Conservation (phyloP, 306 rosid species). For the Lathyrus aphaca region DNA sequence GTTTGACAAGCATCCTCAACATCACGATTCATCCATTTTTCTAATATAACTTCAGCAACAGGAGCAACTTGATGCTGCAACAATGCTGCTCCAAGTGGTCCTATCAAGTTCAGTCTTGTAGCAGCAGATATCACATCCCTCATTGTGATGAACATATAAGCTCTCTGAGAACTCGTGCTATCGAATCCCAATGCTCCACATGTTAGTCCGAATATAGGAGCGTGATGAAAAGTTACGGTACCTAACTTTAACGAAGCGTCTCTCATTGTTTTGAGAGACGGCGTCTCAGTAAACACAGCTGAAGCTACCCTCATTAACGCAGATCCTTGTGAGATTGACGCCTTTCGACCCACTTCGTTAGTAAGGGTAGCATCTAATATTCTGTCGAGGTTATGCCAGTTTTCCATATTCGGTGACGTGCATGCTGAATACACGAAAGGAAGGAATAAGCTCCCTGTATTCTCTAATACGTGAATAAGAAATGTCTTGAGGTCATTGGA, state of each 20-base stretch:
- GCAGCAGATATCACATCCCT: constrained; percentile 88
- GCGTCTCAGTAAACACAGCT: constrained; percentile 59
- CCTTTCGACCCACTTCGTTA: constrained; percentile 82
- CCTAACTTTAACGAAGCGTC: constrained; percentile 50
- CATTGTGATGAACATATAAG: constrained; percentile 79
- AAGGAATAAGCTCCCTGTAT: constrained; percentile 84
- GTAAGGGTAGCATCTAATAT: constrained; percentile 70
- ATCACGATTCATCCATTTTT: constrained; percentile 60
- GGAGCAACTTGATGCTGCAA: constrained; percentile 76
- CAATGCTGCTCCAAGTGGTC: constrained; percentile 81
- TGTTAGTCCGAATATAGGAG: constrained; percentile 75
- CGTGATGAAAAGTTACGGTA: constrained; percentile 68
- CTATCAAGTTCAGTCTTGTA: constrained; percentile 79
- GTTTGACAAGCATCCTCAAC: constrained; percentile 77
- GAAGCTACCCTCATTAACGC: constrained; percentile 89
- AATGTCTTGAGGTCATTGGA: constrained; percentile 68
- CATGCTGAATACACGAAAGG: constrained; percentile 76
- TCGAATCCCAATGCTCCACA: constrained; percentile 78
- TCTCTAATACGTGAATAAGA: constrained; percentile 66
- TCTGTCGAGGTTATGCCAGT: constrained; percentile 65
- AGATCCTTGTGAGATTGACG: constrained; percentile 77
- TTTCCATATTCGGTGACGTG: constrained; percentile 57
- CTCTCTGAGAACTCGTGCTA: constrained; percentile 63
- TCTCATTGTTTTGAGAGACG: constrained; percentile 73
- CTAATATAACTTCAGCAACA: constrained; percentile 62